These are phyloP conservation scores for Rosa hybrid DNA, from an alignment of 331 rosid species.

Conservation along the genomic window DNA sequence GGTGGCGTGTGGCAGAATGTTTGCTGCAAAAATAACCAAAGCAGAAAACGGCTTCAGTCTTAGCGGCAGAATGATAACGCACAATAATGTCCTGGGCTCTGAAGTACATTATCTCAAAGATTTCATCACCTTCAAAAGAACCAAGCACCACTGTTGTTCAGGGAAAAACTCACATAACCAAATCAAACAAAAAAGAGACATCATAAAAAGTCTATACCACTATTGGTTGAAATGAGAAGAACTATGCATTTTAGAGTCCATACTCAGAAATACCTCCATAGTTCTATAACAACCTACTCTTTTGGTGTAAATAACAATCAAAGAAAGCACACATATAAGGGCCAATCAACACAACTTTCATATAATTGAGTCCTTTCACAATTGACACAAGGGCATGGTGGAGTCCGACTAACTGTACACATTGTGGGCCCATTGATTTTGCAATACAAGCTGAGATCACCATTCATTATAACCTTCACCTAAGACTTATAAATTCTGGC, in stretches of 20 bases:
- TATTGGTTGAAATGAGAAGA: not conserved
- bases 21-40: slow-evolving; percentile 20
- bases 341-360: not conserved
- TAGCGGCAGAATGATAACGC: not conserved
- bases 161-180: not conserved
- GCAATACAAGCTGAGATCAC: not conserved
- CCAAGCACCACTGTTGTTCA: not conserved
- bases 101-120: not conserved
- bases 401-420: not conserved
- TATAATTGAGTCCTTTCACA: not conserved
- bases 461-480: not conserved
- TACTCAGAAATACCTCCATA: not conserved
- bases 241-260: not conserved
- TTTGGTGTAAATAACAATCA: slow-evolving; percentile 2
- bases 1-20: slow-evolving; percentile 10
- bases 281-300: not conserved
- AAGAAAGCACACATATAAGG: not conserved
- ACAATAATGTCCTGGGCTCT: not conserved
- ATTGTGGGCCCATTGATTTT: not conserved
- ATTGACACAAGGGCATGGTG: not conserved
- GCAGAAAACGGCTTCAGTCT: slow-evolving; percentile 1
- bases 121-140: not conserved
- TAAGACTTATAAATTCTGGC: not conserved
- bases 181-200: not conserved
- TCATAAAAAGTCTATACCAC: not conserved